Evolutionary conservation across 129 eudicot species (phyloP).

Genomic region (Solidago caesia): DNA sequence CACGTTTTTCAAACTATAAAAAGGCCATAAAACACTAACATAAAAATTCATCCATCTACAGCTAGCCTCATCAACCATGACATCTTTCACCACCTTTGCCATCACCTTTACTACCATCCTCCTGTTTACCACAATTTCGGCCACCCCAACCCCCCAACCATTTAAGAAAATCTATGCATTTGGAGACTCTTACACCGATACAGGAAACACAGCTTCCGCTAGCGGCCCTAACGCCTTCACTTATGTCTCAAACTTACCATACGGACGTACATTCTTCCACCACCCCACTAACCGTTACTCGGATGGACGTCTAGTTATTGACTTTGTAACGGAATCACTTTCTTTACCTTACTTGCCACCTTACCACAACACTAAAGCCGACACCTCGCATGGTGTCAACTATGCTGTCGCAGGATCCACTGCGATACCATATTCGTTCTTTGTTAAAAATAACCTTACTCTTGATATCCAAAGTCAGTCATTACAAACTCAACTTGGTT

Average conservation of each 20-base stretch:
- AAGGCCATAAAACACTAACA: background rate
- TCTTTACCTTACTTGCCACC: constrained; percentile 76
- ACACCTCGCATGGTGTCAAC: constrained; percentile 52
- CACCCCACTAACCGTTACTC: constrained; percentile 89
- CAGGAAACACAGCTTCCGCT: constrained; percentile 71
- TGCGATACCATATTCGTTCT: constrained; percentile 66
- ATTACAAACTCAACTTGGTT: constrained; percentile 56
- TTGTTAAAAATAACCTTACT: constrained; percentile 59
- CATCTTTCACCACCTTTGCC: constrained; percentile 22
- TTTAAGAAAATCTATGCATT: constrained; percentile 65
- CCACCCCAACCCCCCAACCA: constrained; percentile 19
- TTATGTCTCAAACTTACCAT: constrained; percentile 66
- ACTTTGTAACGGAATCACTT: constrained; percentile 59
- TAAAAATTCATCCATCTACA: background rate
- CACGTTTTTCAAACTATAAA: constrained; percentile 20
- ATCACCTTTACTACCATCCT: constrained; percentile 3
- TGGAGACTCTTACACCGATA: constrained; percentile 90
- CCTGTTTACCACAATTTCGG: constrained; percentile 3
- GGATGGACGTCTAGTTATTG: constrained; percentile 84
- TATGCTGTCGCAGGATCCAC: constrained; percentile 88
- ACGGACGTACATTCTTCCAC: constrained; percentile 85
- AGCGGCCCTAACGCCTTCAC: constrained; percentile 56
- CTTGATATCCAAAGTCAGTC: constrained; percentile 54
- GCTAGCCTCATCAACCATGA: constrained; percentile 27
- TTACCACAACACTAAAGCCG: constrained; percentile 39